These are phyloP conservation scores for Pezicula radicicola DNA, from an alignment of 2,329 filamentous ascomycete species.

Conservation along the genomic window DNA sequence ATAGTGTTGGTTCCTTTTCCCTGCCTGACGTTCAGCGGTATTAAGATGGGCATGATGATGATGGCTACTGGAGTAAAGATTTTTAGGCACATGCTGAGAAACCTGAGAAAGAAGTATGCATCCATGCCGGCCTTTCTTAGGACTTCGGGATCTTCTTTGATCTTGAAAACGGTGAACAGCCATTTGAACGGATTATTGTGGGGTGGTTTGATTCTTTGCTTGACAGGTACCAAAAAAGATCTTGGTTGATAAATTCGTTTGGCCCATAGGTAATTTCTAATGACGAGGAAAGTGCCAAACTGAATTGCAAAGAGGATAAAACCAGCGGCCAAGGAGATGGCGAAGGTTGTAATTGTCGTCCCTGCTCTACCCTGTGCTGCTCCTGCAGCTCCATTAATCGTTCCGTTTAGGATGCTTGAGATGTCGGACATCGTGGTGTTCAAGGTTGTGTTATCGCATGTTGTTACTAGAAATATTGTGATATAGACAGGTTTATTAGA, in stretches of 20 bases:
- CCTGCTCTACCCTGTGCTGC: conserved; percentile 24
- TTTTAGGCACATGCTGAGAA: conserved; percentile 22
- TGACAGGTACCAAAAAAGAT: conserved; percentile 25
- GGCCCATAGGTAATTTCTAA: conserved; percentile 24
- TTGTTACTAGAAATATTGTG: not conserved
- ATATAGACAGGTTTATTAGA: not conserved
- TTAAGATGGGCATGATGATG: conserved; percentile 24
- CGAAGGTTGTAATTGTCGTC: conserved; percentile 25
- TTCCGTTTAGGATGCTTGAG: conserved; percentile 15
- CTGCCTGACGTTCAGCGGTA: conserved; percentile 26
- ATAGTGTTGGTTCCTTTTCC: conserved; percentile 20
- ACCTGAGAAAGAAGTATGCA: conserved; percentile 27
- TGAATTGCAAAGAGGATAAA: conserved; percentile 23
- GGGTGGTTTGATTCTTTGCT: conserved; percentile 23
- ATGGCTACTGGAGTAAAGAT: conserved; percentile 26
- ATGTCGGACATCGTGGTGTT: conserved; percentile 9
- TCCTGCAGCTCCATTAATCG: conserved; percentile 23
- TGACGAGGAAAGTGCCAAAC: conserved; percentile 22
- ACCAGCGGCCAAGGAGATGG: conserved; percentile 24
- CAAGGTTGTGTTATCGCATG: conserved; percentile 9
- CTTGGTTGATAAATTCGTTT: conserved; percentile 25
- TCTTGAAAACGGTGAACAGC: conserved; percentile 23
- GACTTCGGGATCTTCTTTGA: conserved; percentile 16
- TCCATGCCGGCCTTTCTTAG: conserved; percentile 23
- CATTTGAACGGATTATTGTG: conserved; percentile 24